Conservation (phyloP, 352 stramenopile species). For the Phytophthora colocasiae region DNA sequence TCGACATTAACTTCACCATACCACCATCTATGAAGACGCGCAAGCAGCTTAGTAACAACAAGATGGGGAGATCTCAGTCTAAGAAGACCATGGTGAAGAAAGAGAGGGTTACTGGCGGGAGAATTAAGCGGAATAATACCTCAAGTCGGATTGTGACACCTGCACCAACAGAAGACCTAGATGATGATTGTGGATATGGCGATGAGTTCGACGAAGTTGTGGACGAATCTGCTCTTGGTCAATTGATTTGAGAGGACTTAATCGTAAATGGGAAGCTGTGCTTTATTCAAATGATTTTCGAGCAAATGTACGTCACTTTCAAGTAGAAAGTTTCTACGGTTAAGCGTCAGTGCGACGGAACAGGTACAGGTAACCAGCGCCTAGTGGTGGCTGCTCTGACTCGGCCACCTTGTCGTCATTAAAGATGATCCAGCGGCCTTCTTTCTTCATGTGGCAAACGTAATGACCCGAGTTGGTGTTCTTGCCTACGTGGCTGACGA, state of each 20-base stretch:
- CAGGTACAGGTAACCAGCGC: conserved; percentile 97
- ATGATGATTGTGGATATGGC: conserved; percentile 70
- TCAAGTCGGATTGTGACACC: not conserved
- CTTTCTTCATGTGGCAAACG: conserved; percentile 98
- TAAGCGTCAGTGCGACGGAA: conserved; percentile 76
- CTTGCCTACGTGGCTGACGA: conserved; percentile 99
- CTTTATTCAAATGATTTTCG: conserved; percentile 17
- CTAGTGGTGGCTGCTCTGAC: conserved; percentile 93
- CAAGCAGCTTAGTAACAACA: conserved; percentile 24
- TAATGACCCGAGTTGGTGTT: conserved; percentile 99
- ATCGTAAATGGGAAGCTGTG: conserved; percentile 17
- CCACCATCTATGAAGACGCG: conserved; percentile 41
- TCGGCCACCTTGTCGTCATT: conserved; percentile 99
- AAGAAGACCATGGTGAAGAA: conserved; percentile 23
- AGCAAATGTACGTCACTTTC: not conserved
- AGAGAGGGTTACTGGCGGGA: conserved; percentile 4
- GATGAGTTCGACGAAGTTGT: conserved; percentile 87
- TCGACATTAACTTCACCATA: conserved; percentile 57
- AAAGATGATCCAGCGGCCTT: conserved; percentile 98
- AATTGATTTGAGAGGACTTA: conserved; percentile 46
- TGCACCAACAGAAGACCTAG: conserved; percentile 19
- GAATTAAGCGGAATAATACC: not conserved
- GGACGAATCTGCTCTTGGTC: conserved; percentile 65
- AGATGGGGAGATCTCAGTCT: conserved; percentile 17
- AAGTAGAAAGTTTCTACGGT: conserved; percentile 16